A percentile compares a stretch with the other conserved stretches of the same genome.
Conservation (phyloP, 805 yeast genomes). For the Debaryomyces tyrocola region DNA sequence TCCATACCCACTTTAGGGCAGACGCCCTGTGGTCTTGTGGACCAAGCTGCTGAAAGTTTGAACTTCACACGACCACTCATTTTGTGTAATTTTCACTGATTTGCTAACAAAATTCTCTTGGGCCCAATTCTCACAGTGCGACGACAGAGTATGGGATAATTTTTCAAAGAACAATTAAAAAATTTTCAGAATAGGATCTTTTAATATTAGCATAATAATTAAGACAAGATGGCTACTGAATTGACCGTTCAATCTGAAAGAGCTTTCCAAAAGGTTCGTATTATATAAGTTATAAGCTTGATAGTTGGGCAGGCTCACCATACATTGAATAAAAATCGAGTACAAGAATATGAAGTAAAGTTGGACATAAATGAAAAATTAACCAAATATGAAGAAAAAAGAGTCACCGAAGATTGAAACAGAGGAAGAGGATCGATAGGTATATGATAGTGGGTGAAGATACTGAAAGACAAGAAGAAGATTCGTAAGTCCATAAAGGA, state of each 20-base stretch:
- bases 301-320: background rate
- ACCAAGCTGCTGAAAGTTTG: background rate
- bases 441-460: too few species aligned
- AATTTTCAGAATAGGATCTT: background rate
- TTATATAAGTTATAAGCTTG: background rate
- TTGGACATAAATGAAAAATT: too few species aligned
- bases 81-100: background rate
- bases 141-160: slow-evolving; percentile 9
- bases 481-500: too few species aligned
- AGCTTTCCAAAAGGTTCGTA: slow-evolving; percentile 99
- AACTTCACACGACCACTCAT: background rate
- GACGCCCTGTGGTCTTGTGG: too few species aligned
- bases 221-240: slow-evolving; percentile 92
- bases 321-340: background rate
- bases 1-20: too few species aligned
- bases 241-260: slow-evolving; percentile 99
- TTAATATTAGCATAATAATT: slow-evolving; percentile 5
- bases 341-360: too few species aligned
- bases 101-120: background rate
- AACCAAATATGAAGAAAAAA: too few species aligned
- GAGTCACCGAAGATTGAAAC: too few species aligned
- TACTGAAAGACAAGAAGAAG: too few species aligned
- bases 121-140: background rate
- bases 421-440: too few species aligned
- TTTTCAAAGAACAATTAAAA: slow-evolving; percentile 10